Evolutionary conservation across 257 asterid species (phyloP), one percentile per base, ranked within the genome.

Genomic region (Marsdenia floribunda): DNA sequence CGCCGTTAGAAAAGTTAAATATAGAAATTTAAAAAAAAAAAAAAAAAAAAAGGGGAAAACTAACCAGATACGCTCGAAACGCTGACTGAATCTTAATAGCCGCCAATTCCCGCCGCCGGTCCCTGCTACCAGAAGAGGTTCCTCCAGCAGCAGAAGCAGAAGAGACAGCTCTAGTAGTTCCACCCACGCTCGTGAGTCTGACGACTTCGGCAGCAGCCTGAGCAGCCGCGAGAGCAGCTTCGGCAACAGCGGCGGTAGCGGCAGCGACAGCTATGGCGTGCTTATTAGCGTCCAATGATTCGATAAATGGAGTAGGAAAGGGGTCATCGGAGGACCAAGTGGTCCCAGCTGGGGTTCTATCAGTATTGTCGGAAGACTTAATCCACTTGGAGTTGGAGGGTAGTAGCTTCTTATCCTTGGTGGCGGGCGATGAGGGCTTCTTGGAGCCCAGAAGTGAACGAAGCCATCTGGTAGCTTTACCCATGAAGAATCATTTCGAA

Each of bases 251-350:
- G 2, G 98, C 98, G 1, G 97, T 94, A 47, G 98, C 98, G 53
- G 97, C 97, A 0, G 98, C 98, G 29, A 94, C 97, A n/a, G 97
- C 97, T 75, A 92, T 88, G 2, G 99, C 99, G 53, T 92, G 99
- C 78, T 81, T 89, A 80, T 87, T 94, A 14, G 97, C 90, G 60
- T 92, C 96, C 47, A 89, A 40, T 0, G 88, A 87, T 38, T 86
- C 93, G 18, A 21, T 81, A 71, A 76, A 88, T 0, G 90, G 87
- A 26, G 85, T 81, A 3, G 85, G 68, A 8, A 72, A 19, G 16
- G 90, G 85, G 52, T 82, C 78, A 14, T 73, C 79, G 49, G 69
- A 35, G 63, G 79, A 66, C 75, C 78, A 75, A 6, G 50, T 26
- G 65, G 58, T 5, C 54, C 73, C 70, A 26, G 21, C 53, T 6